phyloP scores from a whole-genome alignment of 352 stramenopile genomes.

The Plasmopara viticola region DNA sequence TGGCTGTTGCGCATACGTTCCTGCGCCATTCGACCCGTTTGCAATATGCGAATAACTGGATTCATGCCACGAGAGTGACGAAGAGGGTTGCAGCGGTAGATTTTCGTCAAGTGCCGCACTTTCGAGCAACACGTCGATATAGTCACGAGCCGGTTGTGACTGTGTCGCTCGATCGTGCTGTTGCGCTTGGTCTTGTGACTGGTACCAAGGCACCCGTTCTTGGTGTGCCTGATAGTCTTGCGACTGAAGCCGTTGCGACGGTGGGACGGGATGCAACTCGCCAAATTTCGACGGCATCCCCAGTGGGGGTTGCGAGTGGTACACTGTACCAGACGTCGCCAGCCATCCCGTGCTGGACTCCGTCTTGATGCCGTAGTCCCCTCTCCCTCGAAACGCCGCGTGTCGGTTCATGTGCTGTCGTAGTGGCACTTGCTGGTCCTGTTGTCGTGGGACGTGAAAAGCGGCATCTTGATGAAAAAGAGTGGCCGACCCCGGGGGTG shows the following conservation, averaged over 20 bases:
- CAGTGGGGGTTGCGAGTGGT: conserved; percentile 20
- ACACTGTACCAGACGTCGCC: neutral
- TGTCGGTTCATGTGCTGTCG: conserved; percentile 15
- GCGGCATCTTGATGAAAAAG: conserved; percentile 20
- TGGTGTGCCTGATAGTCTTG: conserved; percentile 25
- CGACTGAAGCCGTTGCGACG: conserved; percentile 5
- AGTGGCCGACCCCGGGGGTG: conserved; percentile 27
- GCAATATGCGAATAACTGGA: conserved; percentile 13
- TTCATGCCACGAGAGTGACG: conserved; percentile 23
- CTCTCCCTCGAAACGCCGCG: conserved; percentile 14
- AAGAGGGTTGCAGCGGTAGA: conserved; percentile 27
- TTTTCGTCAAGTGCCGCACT: conserved; percentile 47
- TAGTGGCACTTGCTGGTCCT: conserved; percentile 19
- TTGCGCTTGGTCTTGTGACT: conserved; percentile 9
- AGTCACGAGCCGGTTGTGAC: conserved; percentile 27
- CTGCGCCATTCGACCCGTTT: conserved; percentile 7
- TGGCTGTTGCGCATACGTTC: conserved; percentile 22
- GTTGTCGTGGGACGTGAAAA: neutral
- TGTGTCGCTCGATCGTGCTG: conserved; percentile 9
- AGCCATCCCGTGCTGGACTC: conserved; percentile 1
- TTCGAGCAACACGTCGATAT: conserved; percentile 56
- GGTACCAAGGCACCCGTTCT: conserved; percentile 14
- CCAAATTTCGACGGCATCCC: conserved; percentile 34
- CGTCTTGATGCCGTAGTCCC: conserved; percentile 16
- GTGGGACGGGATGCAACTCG: conserved; percentile 10